Evolutionary conservation across 1,284 basidiomycete genomes (phyloP).

Genomic region (Cutaneotrichosporon sp.): DNA sequence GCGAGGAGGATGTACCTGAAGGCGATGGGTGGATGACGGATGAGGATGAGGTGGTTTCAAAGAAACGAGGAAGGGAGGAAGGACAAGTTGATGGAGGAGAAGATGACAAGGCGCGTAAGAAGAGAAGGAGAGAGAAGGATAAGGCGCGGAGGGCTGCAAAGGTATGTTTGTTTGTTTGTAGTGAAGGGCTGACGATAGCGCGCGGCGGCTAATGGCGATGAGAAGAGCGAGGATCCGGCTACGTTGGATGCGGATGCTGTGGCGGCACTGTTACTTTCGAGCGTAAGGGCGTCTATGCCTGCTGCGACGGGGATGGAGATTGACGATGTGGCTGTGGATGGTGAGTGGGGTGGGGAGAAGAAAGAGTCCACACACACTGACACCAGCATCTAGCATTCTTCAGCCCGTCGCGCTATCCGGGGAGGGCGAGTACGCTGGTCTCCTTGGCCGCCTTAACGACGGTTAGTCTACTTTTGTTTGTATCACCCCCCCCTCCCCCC

Average conservation of each 20-base stretch:
- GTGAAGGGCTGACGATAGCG: constrained; percentile 6
- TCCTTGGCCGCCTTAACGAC: constrained; percentile 20
- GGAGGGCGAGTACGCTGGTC: constrained; percentile 17
- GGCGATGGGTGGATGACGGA: constrained; percentile 22
- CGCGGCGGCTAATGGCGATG: constrained; percentile 7
- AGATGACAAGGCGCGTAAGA: constrained; percentile 25
- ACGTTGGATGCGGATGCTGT: constrained; percentile 30
- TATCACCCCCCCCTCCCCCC: too few relatives aligned
- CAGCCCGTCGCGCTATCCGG: not conserved
- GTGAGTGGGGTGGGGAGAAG: constrained; percentile 21
- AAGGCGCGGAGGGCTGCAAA: constrained; percentile 31
- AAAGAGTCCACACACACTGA: not conserved
- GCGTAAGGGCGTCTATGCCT: constrained; percentile 41
- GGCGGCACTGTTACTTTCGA: constrained; percentile 33
- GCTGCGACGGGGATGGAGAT: constrained; percentile 48
- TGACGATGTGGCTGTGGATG: constrained; percentile 41
- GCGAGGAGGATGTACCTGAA: constrained; percentile 9
- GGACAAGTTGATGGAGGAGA: constrained; percentile 5
- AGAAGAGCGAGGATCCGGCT: constrained; percentile 24
- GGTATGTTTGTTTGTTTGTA: constrained; percentile 17
- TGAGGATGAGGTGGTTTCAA: constrained; percentile 18
- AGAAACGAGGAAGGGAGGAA: not conserved
- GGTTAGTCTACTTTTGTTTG: constrained; percentile 10
- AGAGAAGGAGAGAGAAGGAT: constrained; percentile 28
- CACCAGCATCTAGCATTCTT: constrained; percentile 7